Evolutionary conservation across 768 basidiomycete species (phyloP), one percentile per base, ranked within the genome.

Genomic region (Dioszegia aurantiaca): DNA sequence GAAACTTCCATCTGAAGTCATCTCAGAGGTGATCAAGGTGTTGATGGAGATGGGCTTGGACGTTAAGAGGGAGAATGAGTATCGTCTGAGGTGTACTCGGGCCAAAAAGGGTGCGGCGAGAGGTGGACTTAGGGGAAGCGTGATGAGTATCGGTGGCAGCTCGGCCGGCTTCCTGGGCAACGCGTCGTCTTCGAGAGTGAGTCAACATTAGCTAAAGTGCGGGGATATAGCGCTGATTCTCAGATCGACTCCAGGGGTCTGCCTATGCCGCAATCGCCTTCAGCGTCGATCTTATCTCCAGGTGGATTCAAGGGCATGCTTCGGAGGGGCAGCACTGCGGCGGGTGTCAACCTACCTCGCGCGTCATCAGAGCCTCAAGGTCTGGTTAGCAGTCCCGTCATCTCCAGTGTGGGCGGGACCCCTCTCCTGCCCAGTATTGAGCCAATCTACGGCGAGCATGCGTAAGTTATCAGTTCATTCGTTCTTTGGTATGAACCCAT

Each of bases 21-120:
- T 98, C 80, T 83, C 82, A 59, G 89, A 91, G 72, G 83, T 98
- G 28, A 83, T 83, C 68, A 81, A 82, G 60, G 87, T 92, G 12
- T 80, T 99, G 60, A 83, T 85, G 65, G 83, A 83, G 30, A 91
- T 98, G 90, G 95, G 94, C 19, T 80, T 99, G 55, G 91, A 93
- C 58, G 82, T 93, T 58, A 84, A 87, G 68, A 77, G 84, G 30
- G 95, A 99, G 79, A 87, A 85, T 63, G 90, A 95, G 71, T 98
- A 83, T 79, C 93, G 90, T 80, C 87, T 87, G 70, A 81, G 89
- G 60, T 95, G 93, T 73, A 81, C 91, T 28, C 81, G 93, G 23
- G 80, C 81, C 39, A 89, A 74, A 55, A 70, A 69, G 10, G 76
- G 72, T 1, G 63, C 81, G 28, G 78, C 80, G 4, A 80, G 81